These are phyloP conservation scores for Auriscalpium vulgare DNA, from an alignment of 768 basidiomycete genomes.

Conservation along the genomic window DNA sequence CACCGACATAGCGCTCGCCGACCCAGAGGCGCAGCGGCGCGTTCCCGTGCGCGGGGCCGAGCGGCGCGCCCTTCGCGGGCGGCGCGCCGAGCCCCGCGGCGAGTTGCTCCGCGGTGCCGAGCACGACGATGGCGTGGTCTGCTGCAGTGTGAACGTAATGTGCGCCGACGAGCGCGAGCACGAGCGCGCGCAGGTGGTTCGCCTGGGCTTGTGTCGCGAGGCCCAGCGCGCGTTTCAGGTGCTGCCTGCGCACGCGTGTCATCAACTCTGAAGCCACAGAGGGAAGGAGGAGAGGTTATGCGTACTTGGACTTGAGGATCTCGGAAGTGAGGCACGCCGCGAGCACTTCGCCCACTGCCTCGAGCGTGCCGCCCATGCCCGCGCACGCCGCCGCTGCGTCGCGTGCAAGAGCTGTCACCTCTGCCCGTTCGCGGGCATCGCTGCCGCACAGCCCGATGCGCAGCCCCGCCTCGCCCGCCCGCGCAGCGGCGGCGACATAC, in stretches of 20 bases:
- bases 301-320: constrained; percentile 56
- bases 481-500: constrained; percentile 41
- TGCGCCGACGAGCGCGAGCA: constrained; percentile 58
- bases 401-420: constrained; percentile 10
- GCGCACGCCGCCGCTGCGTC: constrained; percentile 27
- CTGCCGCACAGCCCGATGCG: constrained; percentile 33
- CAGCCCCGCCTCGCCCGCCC: constrained; percentile 44
- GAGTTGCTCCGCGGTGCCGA: constrained; percentile 60
- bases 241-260: too few species aligned
- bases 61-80: constrained; percentile 10
- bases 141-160: constrained; percentile 66
- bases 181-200: constrained; percentile 64
- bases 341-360: constrained; percentile 48
- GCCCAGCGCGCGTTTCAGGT: constrained; percentile 52
- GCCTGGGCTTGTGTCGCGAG: constrained; percentile 53
- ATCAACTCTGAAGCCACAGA: too few species aligned
- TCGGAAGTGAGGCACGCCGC: constrained; percentile 42
- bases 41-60: constrained; percentile 27
- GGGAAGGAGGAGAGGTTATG: constrained; percentile 1
- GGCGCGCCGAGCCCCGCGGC: constrained; percentile 62
- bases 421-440: constrained; percentile 10
- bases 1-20: constrained; percentile 61
- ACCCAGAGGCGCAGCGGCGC: constrained; percentile 64
- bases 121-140: constrained; percentile 59
- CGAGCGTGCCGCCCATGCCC: constrained; percentile 44